Evolutionary conservation across 208 protist species (phyloP).

Genomic region (Herpetomonas muscarum): DNA sequence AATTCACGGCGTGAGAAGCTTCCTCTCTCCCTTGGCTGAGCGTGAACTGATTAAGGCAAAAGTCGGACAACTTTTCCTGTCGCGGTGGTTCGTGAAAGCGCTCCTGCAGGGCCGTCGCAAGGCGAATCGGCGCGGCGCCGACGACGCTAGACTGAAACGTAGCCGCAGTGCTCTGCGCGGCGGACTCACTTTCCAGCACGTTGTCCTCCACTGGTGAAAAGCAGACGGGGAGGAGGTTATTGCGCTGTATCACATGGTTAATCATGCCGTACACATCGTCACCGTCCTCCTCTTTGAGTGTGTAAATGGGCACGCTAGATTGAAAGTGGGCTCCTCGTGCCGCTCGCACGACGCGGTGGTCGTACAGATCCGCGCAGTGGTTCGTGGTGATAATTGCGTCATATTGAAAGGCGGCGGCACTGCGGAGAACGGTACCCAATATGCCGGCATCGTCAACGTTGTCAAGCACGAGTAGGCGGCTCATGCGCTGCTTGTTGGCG

Average conservation of each 20-base stretch:
- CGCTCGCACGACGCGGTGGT: constrained; percentile 81
- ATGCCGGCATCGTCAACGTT: constrained; percentile 84
- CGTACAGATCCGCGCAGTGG: constrained; percentile 88
- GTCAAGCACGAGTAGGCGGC: constrained; percentile 86
- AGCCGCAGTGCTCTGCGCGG: neutral
- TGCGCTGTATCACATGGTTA: constrained; percentile 77
- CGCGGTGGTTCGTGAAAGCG: neutral
- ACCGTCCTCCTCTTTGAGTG: constrained; percentile 79
- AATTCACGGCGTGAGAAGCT: too few species aligned
- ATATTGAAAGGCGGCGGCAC: constrained; percentile 81
- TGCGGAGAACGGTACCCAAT: constrained; percentile 77
- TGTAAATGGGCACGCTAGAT: constrained; percentile 73
- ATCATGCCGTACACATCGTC: constrained; percentile 85
- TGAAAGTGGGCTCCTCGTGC: constrained; percentile 88
- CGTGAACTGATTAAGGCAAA: constrained; percentile 58
- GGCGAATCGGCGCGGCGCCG: constrained; percentile 24
- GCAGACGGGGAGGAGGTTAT: constrained; percentile 74
- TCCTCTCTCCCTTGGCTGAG: constrained; percentile 9
- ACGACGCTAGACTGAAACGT: constrained; percentile 33
- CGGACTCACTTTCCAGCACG: neutral
- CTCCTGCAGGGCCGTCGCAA: constrained; percentile 3
- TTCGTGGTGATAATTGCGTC: constrained; percentile 83
- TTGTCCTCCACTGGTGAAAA: constrained; percentile 49
- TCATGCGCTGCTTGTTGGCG: constrained; percentile 76
- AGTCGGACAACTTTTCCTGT: constrained; percentile 29